phyloP scores from a whole-genome alignment of 257 asterid genomes.

The Cordia subcordata region DNA sequence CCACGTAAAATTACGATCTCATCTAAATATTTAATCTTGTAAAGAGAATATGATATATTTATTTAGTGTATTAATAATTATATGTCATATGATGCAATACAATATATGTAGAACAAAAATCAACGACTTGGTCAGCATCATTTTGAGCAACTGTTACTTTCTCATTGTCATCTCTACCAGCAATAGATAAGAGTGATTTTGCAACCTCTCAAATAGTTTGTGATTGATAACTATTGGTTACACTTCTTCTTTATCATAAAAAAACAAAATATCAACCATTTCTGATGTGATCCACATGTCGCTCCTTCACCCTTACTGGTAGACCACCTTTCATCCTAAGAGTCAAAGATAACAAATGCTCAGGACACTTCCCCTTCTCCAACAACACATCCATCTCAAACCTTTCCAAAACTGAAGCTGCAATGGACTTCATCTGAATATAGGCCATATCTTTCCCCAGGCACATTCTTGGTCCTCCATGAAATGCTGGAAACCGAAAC shows the following conservation, averaged over 20 bases:
- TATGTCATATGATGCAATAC: no score
- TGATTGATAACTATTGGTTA: no score
- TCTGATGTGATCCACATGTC: constrained; percentile 11
- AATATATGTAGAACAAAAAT: no score
- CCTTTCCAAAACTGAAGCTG: constrained; percentile 67
- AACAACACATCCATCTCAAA: constrained; percentile 40
- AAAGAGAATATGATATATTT: no score
- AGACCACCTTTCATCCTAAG: constrained; percentile 79
- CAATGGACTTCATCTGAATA: constrained; percentile 86
- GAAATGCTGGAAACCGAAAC: constrained; percentile 68
- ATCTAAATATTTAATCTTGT: no score
- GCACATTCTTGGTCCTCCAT: constrained; percentile 87
- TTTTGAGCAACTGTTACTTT: no score
- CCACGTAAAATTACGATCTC: no score
- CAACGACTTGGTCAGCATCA: no score
- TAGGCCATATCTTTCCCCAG: constrained; percentile 92
- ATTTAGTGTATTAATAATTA: no score
- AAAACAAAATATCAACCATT: no score
- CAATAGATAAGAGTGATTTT: neutral
- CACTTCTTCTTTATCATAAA: no score
- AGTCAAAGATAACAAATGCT: constrained; percentile 63
- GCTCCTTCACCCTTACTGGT: constrained; percentile 45
- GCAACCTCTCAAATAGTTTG: neutral
- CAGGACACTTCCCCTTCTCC: constrained; percentile 58
- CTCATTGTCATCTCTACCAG: no score